Base-by-base conservation (phyloP, 106 monocot species). In the Apostasia shenzhenica region DNA sequence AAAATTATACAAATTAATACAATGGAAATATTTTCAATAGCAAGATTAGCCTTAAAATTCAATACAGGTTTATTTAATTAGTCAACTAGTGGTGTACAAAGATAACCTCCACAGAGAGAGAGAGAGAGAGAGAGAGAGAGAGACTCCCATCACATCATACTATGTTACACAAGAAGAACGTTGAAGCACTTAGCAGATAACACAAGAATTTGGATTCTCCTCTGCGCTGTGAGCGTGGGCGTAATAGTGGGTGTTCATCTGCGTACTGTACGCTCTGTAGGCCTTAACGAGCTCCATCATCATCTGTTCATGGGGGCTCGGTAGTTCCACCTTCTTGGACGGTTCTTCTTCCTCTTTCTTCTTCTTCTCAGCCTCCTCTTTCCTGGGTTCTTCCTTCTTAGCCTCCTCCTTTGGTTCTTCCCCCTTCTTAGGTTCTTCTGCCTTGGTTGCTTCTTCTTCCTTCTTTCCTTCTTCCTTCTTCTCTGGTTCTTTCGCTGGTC, bases 381-480 rank as follows among this genome's bases (percentile, higher is more conserved):
- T 58, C 80, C 70, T 48, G 50, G 66, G 61, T 4, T 48, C 69
- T 46, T 80, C 75, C 63, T 75, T 72, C 58, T 55, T 61, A 2
- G 67, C 50, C 47, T 73, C 73, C 42, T 75, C 71, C 52, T 74
- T 69, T 8, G 51, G 47, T 53, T 73, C 73, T 66, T 68, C 68
- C 46, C 75, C 75, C 42, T 75, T 70, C 8, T 48, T 71, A 0
- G 45, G 46, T 14, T 45, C 65, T 6, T 66, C 75, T 7, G 51
- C 79, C 41, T 79, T 74, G 55, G 73, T 73, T 1, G 60, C 46
- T 43, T 67, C 62, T 14, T 63, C 79, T 39, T 75, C 80, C 9
- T 75, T 61, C 59, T 79, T 73, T 67, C 76, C 67, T 63, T 69
- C 78, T 37, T 86, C 79, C 67, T 74, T 67, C 63, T 79, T 75